phyloP scores from a whole-genome alignment of 2,329 filamentous ascomycete species.

The Tolypocladium amazonense region DNA sequence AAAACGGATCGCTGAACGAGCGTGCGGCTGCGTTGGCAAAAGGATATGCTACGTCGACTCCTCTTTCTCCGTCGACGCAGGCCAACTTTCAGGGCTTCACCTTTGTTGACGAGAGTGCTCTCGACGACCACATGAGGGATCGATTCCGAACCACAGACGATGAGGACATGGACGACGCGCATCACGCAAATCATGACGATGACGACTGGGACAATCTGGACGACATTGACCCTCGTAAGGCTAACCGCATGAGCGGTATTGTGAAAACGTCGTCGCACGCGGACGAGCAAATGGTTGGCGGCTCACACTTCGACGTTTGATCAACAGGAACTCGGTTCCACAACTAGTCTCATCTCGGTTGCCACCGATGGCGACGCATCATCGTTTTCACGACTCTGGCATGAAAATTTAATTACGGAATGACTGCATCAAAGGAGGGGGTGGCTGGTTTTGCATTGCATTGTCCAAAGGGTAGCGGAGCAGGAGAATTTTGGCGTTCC shows the following conservation, averaged over 20 bases:
- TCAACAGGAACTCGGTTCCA: not conserved
- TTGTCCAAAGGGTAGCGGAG: conserved; percentile 8
- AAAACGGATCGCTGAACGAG: conserved; percentile 80
- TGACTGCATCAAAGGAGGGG: conserved; percentile 23
- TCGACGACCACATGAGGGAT: conserved; percentile 72
- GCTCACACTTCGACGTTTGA: conserved; percentile 54
- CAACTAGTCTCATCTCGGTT: not conserved
- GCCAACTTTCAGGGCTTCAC: conserved; percentile 98
- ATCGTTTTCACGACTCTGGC: conserved; percentile 6
- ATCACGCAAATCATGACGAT: conserved; percentile 26
- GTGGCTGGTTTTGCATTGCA: conserved; percentile 19
- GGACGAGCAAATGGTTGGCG: conserved; percentile 54
- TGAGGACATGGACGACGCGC: conserved; percentile 51
- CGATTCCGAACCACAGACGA: conserved; percentile 33
- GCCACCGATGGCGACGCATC: not conserved
- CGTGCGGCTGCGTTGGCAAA: conserved; percentile 77
- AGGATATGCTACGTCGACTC: conserved; percentile 81
- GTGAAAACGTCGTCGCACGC: conserved; percentile 43
- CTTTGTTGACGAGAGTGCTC: conserved; percentile 93
- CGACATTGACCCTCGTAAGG: conserved; percentile 39
- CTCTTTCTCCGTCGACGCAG: conserved; percentile 88
- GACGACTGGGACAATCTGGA: conserved; percentile 50
- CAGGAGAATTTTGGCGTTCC: conserved; percentile 9
- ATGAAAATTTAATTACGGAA: conserved; percentile 22
- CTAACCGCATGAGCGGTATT: conserved; percentile 55